These are phyloP conservation scores for Zygosaccharomyces bisporus DNA, from an alignment of 805 yeast species.

Conservation along the genomic window DNA sequence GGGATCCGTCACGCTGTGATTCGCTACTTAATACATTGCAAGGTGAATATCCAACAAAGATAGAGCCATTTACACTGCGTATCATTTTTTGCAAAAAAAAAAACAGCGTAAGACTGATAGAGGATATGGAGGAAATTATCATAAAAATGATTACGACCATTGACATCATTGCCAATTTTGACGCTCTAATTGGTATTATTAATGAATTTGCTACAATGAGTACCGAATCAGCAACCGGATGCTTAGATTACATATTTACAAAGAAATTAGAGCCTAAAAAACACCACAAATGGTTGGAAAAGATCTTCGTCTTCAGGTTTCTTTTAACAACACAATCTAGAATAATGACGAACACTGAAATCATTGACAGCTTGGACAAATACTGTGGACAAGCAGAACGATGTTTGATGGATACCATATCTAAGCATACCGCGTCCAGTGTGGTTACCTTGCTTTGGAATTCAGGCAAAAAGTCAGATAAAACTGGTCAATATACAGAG, in stretches of 20 bases:
- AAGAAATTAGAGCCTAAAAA: slow-evolving; percentile 31
- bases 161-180: slow-evolving; percentile 23
- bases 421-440: slow-evolving; percentile 33
- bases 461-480: slow-evolving; percentile 34
- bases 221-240: slow-evolving; percentile 31
- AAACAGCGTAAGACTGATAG: slow-evolving; percentile 7
- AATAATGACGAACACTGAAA: slow-evolving; percentile 22
- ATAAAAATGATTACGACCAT: slow-evolving; percentile 39
- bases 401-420: slow-evolving; percentile 25
- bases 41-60: slow-evolving; percentile 25
- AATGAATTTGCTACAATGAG: slow-evolving; percentile 29
- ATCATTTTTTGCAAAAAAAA: slow-evolving; percentile 25
- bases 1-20: slow-evolving; percentile 12
- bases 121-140: slow-evolving; percentile 29
- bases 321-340: slow-evolving; percentile 27
- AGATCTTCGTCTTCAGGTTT: slow-evolving; percentile 29
- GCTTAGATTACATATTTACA: slow-evolving; percentile 36
- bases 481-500: slow-evolving; percentile 19
- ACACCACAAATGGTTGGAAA: slow-evolving; percentile 31
- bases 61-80: slow-evolving; percentile 34
- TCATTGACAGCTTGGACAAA: slow-evolving; percentile 21
- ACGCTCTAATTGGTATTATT: slow-evolving; percentile 27
- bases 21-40: slow-evolving; percentile 27
- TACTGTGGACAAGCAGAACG: slow-evolving; percentile 32
- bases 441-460: slow-evolving; percentile 41